These are phyloP conservation scores for Penicillium fimorum DNA, from an alignment of 495 filamentous ascomycete genomes.

Conservation along the genomic window DNA sequence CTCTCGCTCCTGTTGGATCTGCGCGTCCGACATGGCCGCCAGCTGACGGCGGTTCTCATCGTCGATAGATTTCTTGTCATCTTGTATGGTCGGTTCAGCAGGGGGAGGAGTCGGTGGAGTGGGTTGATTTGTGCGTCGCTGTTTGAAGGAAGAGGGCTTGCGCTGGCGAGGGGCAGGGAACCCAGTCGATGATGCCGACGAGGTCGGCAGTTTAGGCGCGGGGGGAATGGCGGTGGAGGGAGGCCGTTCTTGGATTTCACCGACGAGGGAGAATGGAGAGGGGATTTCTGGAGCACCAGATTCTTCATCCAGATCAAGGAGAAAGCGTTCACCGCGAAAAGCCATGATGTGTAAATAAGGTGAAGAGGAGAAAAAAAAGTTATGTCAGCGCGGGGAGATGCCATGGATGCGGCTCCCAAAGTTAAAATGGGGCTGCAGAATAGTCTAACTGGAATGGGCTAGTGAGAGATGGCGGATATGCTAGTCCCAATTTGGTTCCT, in stretches of 20 bases:
- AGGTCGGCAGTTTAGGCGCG: slow-evolving; percentile 52
- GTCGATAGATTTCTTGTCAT: slow-evolving; percentile 67
- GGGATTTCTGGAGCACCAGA: slow-evolving; percentile 22
- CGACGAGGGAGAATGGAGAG: slow-evolving; percentile 53
- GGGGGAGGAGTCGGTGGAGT: background rate
- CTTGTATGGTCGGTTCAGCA: slow-evolving; percentile 24
- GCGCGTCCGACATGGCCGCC: slow-evolving; percentile 72
- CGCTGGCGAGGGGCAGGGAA: slow-evolving; percentile 87
- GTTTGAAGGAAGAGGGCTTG: slow-evolving; percentile 72
- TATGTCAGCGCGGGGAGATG: slow-evolving; percentile 33
- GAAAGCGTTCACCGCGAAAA: slow-evolving; percentile 59
- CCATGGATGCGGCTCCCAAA: slow-evolving; percentile 43
- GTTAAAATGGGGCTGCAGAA: slow-evolving; percentile 31
- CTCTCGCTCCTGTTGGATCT: slow-evolving; percentile 73
- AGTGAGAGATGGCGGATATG: slow-evolving; percentile 5
- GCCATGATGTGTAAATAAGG: slow-evolving; percentile 45
- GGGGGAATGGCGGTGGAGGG: slow-evolving; percentile 55
- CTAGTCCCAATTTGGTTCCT: slow-evolving; percentile 31
- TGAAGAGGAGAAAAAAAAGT: slow-evolving; percentile 20
- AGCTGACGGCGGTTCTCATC: slow-evolving; percentile 76
- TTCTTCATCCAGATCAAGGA: slow-evolving; percentile 51
- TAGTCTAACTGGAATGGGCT: slow-evolving; percentile 18
- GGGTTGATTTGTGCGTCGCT: slow-evolving; percentile 48
- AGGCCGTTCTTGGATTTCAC: slow-evolving; percentile 75
- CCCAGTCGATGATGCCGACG: slow-evolving; percentile 55